Evolutionary conservation across 352 stramenopile species (phyloP).

Genomic region (Phytophthora multivora): DNA sequence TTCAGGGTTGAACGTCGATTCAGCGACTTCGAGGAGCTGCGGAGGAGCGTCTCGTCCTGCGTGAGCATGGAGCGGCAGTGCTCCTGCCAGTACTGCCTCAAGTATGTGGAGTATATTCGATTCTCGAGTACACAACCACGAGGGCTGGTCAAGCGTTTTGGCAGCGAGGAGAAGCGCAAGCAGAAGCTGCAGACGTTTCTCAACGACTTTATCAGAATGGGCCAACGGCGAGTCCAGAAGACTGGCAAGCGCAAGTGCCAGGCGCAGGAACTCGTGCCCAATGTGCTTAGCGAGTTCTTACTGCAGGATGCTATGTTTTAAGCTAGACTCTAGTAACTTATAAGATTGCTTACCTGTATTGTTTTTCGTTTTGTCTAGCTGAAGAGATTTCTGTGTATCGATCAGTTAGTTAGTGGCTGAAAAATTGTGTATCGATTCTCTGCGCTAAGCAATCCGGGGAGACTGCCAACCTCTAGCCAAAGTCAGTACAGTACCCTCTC

Average conservation of each 20-base stretch:
- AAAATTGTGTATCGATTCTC: no score
- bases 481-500: no score
- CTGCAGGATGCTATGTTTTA: slow-evolving; percentile 19
- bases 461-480: no score
- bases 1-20: slow-evolving; percentile 52
- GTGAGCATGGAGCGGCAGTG: slow-evolving; percentile 43
- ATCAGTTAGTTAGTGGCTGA: no score
- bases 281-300: slow-evolving; percentile 44
- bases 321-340: not conserved
- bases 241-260: slow-evolving; percentile 35
- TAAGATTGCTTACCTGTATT: not conserved
- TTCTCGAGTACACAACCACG: slow-evolving; percentile 43
- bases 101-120: slow-evolving; percentile 48
- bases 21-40: slow-evolving; percentile 52
- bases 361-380: no score
- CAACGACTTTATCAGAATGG: slow-evolving; percentile 42
- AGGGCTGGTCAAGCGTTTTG: slow-evolving; percentile 35
- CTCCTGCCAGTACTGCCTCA: slow-evolving; percentile 54
- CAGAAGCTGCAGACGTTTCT: slow-evolving; percentile 44
- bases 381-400: no score
- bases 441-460: no score
- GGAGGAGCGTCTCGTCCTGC: slow-evolving; percentile 31
- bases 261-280: slow-evolving; percentile 35
- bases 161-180: slow-evolving; percentile 35
- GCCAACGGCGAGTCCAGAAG: slow-evolving; percentile 27